Percentiles rank a stretch among this genome's conserved stretches.
Evolutionary conservation across 2,329 filamentous ascomycete species (phyloP).

Genomic region (Verticillium tricorpus): DNA sequence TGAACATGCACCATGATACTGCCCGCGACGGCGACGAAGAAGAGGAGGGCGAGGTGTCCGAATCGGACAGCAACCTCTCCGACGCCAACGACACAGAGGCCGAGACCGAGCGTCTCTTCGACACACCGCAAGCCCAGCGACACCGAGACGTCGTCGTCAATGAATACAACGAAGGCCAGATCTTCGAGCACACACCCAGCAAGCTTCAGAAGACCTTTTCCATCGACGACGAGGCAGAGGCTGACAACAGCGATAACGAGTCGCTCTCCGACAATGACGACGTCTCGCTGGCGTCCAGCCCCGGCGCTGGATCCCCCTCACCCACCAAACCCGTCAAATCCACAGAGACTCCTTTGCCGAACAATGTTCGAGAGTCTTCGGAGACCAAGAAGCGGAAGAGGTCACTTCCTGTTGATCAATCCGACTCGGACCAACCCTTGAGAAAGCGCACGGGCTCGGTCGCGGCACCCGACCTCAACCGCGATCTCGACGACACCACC

Average conservation of each 20-base stretch:
- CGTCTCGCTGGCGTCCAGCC: constrained; percentile 32
- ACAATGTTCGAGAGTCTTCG: constrained; percentile 28
- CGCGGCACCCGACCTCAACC: constrained; percentile 27
- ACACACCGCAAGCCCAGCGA: constrained; percentile 70
- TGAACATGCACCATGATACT: constrained; percentile 37
- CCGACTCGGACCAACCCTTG: constrained; percentile 41
- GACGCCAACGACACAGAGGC: constrained; percentile 72
- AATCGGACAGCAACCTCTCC: constrained; percentile 52
- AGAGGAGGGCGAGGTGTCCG: constrained; percentile 25
- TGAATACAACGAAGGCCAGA: constrained; percentile 47
- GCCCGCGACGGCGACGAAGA: constrained; percentile 13
- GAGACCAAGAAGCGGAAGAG: constrained; percentile 48
- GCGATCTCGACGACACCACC: constrained; percentile 23
- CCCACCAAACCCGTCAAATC: constrained; percentile 26
- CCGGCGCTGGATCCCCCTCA: constrained; percentile 29
- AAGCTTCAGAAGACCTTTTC: constrained; percentile 59
- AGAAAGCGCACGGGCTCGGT: constrained; percentile 52
- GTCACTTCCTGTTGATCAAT: constrained; percentile 37
- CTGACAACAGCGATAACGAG: constrained; percentile 33
- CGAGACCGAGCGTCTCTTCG: constrained; percentile 88
- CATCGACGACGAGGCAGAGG: constrained; percentile 29
- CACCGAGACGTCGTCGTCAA: constrained; percentile 58
- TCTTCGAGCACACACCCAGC: constrained; percentile 67
- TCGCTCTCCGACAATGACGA: constrained; percentile 36
- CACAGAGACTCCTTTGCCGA: constrained; percentile 18